Evolutionary conservation across 148 eudicot genomes (phyloP), one percentile per base, ranked within the genome.

Genomic region (Vaccinium macrocarpon): DNA sequence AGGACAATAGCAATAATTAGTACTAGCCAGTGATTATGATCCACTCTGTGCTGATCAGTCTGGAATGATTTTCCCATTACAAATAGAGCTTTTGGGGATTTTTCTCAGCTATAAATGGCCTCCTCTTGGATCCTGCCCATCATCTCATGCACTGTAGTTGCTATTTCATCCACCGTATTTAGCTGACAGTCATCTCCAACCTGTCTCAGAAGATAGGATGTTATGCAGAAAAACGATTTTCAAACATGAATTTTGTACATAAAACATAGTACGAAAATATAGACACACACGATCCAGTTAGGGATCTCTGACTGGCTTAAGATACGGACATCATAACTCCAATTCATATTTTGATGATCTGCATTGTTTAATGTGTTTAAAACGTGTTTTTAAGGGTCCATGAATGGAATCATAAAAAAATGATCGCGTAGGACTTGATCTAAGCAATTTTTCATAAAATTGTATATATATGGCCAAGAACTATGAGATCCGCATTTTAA

Each of bases 141-240:
- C 87, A 90, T 82, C 61, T 90, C 84, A 82, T 90, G 88, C 23
- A 91, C 87, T 51, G 90, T 81, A 1, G 84, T 84, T 12, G 92
- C 92, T 18, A 92, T 87, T 32, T 90, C 93, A 83, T 88, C 83
- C 59, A 85, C 89, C 9, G 93, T 87, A 77, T 71, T 87, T 55
- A 91, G 82, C 55, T 87, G 89, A 76, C 92, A 91, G 14, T 86
- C 88, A 59, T 90, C 91, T 70, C 90, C 95, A 29, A 90, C 88
- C 93, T 91, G 86, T 82, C 76, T 25, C 51, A 48, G 56, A 32
- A 2, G 16, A 70, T 42, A 5, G 5, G 46, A 42, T 42, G 46
- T 42, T 42, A 59, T 19, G 66, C 21, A 19, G 66, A 59, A 59
- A 42, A 59, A 21, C 19, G 25, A 59, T n/a, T 19, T 6, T 2